Conservation (phyloP, 2,329 filamentous ascomycete genomes). For the Aspergillus brasiliensis region DNA sequence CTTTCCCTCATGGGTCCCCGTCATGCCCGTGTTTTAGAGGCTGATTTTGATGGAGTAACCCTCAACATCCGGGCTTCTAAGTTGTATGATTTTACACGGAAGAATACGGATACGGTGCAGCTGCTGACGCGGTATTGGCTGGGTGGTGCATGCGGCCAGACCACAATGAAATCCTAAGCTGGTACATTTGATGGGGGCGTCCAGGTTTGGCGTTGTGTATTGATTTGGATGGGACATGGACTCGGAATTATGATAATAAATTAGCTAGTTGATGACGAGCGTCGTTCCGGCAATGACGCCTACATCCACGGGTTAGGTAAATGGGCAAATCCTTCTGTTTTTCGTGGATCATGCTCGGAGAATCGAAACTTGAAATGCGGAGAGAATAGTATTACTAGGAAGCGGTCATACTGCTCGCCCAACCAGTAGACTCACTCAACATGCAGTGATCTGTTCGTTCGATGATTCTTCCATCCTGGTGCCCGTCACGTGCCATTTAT, state of each 20-base stretch:
- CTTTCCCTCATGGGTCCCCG: conserved; percentile 12
- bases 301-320: not conserved
- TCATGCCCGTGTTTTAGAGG: conserved; percentile 8
- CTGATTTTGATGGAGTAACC: conserved; percentile 8
- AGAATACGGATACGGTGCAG: not conserved
- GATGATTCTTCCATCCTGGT: no score
- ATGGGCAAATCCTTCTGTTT: no score
- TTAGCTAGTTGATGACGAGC: not conserved
- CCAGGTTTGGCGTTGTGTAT: not conserved
- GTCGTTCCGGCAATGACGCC: not conserved
- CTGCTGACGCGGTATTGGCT: conserved; percentile 13
- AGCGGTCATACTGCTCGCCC: no score
- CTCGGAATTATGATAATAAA: not conserved
- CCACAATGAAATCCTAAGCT: not conserved
- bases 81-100: conserved; percentile 12
- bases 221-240: not conserved
- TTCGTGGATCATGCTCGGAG: not conserved
- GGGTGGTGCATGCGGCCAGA: conserved; percentile 10
- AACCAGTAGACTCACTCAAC: no score
- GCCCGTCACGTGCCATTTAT: not conserved
- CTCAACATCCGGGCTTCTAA: conserved; percentile 9
- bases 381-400: no score
- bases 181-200: not conserved
- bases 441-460: no score
- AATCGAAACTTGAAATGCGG: no score